Evolutionary conservation across 2,329 filamentous ascomycete genomes (phyloP).

Genomic region (Chaetomium sp.): DNA sequence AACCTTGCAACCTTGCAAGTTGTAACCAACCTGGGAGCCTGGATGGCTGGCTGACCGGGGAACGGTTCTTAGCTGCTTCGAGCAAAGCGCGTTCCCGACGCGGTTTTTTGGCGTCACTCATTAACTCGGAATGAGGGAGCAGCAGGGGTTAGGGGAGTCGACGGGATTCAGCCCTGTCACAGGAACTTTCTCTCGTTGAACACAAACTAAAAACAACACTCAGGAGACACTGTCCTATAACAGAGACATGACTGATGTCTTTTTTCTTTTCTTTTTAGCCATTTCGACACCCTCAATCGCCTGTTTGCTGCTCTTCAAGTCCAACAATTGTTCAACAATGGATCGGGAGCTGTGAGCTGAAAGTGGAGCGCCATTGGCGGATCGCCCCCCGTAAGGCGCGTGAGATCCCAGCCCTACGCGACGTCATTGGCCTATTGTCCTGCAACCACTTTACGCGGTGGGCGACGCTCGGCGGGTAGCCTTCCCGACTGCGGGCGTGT

Average conservation of each 20-base stretch:
- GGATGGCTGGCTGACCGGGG: constrained; percentile 20
- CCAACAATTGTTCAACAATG: background rate
- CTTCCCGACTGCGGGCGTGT: constrained; percentile 1
- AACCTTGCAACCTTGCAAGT: constrained; percentile 22
- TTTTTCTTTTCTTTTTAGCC: too few species aligned
- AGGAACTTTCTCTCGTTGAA: background rate
- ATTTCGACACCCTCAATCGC: constrained; percentile 4
- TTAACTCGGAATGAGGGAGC: constrained; percentile 27
- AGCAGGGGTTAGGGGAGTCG: background rate
- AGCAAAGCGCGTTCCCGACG: constrained; percentile 32
- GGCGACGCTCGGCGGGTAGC: background rate
- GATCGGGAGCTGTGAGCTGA: background rate
- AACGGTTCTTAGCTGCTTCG: constrained; percentile 20
- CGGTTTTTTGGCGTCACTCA: constrained; percentile 35
- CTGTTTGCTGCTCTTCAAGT: background rate
- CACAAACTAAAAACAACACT: background rate
- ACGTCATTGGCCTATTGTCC: constrained; percentile 26
- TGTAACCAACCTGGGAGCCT: constrained; percentile 16
- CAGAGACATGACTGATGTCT: background rate
- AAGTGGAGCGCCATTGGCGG: constrained; percentile 11
- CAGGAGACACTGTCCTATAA: background rate
- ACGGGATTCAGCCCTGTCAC: background rate
- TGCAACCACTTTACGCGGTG: constrained; percentile 31
- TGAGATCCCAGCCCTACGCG: constrained; percentile 34
- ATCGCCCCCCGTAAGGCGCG: constrained; percentile 5